Evolutionary conservation across 1,284 basidiomycete genomes (phyloP).

Genomic region (Ganoderma sp.): DNA sequence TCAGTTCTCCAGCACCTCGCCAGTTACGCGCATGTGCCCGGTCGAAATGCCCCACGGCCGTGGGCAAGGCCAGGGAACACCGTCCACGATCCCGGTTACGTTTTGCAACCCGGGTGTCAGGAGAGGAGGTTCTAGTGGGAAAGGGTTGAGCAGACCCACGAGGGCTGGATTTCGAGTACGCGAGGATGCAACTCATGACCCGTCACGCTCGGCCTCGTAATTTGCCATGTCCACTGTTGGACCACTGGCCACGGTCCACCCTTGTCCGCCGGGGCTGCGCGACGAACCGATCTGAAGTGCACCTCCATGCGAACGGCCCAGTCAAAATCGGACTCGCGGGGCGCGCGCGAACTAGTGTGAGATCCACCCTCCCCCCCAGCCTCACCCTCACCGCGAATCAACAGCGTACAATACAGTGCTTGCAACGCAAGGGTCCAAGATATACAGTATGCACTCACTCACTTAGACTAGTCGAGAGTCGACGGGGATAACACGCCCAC

Average conservation of each 20-base stretch:
- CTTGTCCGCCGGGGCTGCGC: not conserved
- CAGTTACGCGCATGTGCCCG: not conserved
- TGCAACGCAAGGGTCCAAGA: not conserved
- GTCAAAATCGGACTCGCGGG: not conserved
- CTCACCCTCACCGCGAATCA: not conserved
- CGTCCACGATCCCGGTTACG: not conserved
- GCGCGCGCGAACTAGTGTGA: not conserved
- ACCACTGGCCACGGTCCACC: not conserved
- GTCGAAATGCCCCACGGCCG: not conserved
- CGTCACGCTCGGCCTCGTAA: not conserved
- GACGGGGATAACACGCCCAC: not conserved
- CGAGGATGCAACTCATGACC: slow-evolving; percentile 1
- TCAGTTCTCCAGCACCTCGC: not conserved
- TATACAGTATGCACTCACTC: not conserved
- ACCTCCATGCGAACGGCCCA: not conserved
- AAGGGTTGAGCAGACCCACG: not conserved
- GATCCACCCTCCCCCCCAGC: not conserved
- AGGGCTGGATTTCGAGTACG: not conserved
- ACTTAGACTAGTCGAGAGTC: not conserved
- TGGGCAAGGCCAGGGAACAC: not conserved
- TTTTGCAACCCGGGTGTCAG: not conserved
- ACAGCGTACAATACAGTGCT: not conserved
- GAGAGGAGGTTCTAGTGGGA: not conserved
- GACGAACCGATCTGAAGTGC: slow-evolving; percentile 3
- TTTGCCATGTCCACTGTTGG: not conserved